Evolutionary conservation across 345 rosid species (phyloP).

Genomic region (Combretum micranthum): DNA sequence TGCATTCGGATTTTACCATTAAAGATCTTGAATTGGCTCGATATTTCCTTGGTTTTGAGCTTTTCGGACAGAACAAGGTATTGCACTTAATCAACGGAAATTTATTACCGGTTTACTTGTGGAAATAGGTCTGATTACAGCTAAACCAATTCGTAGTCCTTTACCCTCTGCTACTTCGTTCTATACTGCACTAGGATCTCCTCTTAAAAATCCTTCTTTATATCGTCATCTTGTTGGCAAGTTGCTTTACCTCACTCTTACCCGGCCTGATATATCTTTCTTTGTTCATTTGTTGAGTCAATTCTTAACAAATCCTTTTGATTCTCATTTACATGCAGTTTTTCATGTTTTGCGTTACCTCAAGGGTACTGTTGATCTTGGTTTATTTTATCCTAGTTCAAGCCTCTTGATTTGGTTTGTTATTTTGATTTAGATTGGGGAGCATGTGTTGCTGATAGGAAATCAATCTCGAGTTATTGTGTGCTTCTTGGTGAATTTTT

Average conservation of each 20-base stretch:
- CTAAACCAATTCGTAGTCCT: neutral
- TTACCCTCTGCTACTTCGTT: no score
- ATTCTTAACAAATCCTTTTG: neutral
- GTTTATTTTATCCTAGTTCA: neutral
- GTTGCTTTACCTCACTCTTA: neutral
- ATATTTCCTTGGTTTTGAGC: neutral
- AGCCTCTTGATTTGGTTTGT: neutral
- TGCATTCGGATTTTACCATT: neutral
- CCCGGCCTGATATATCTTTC: neutral
- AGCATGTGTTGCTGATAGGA: neutral
- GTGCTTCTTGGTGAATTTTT: neutral
- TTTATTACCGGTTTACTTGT: neutral
- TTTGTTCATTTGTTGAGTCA: neutral
- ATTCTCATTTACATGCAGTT: neutral
- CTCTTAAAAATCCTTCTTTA: neutral
- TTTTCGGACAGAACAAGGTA: no score
- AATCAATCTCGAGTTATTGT: neutral
- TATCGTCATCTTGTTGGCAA: neutral
- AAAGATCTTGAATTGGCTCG: neutral
- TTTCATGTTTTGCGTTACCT: neutral
- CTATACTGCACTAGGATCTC: no score
- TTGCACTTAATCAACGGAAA: neutral
- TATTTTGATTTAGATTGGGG: neutral
- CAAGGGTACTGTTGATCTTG: neutral
- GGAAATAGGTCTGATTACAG: no score